Conservation (phyloP, 805 yeast species). For the Candida easanensis region DNA sequence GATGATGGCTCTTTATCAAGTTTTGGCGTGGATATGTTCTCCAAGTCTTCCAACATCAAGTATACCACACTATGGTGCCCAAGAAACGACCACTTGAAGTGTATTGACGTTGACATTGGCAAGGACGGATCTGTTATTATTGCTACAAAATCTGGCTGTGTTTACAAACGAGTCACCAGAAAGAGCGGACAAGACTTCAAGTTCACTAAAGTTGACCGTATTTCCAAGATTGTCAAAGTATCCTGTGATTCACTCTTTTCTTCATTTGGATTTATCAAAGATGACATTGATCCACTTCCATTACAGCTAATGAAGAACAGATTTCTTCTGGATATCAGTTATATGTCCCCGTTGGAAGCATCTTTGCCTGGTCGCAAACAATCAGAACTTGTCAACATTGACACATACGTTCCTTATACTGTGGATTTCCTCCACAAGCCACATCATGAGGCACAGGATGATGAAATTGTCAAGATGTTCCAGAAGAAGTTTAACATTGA, state of each 20-base stretch:
- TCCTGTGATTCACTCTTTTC: conserved; percentile 61
- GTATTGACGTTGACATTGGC: conserved; percentile 65
- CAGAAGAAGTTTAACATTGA: conserved; percentile 10
- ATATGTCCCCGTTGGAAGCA: conserved; percentile 43
- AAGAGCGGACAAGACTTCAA: conserved; percentile 37
- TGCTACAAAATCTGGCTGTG: conserved; percentile 68
- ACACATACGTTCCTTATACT: conserved; percentile 9
- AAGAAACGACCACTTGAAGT: conserved; percentile 51
- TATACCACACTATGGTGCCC: conserved; percentile 62
- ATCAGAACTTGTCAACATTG: conserved; percentile 14
- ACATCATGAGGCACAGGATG: conserved; percentile 10
- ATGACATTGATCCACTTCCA: conserved; percentile 59
- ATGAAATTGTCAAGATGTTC: conserved; percentile 11
- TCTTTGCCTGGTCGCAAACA: conserved; percentile 19
- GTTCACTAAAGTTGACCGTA: conserved; percentile 48
- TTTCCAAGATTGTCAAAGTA: conserved; percentile 62
- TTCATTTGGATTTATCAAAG: conserved; percentile 65
- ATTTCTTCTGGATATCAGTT: conserved; percentile 50
- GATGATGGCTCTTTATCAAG: conserved; percentile 51
- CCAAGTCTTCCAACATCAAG: conserved; percentile 37
- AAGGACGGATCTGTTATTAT: conserved; percentile 67
- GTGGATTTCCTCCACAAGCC: conserved; percentile 22
- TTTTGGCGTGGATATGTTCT: conserved; percentile 30
- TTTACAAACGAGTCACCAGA: conserved; percentile 35
- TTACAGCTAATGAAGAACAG: conserved; percentile 46